phyloP scores from a whole-genome alignment of 106 monocot species.

The Ottelia alismoides region DNA sequence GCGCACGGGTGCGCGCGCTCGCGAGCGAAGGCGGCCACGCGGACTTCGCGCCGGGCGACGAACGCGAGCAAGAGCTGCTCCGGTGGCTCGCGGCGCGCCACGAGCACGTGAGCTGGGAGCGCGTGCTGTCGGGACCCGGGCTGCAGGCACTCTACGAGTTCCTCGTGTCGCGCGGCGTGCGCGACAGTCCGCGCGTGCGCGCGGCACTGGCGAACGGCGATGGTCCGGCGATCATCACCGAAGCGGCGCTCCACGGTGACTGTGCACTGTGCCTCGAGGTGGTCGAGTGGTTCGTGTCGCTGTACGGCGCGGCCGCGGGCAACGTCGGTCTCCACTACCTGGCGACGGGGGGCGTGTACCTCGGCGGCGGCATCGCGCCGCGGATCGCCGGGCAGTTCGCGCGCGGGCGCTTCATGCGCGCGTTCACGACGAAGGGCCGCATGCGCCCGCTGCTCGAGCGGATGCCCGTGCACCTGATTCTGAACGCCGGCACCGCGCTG shows the following conservation, averaged over 20 bases:
- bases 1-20: neutral
- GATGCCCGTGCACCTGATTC: neutral
- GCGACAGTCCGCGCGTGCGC: neutral
- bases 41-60: neutral
- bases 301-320: neutral
- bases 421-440: neutral
- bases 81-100: neutral
- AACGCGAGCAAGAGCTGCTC: neutral
- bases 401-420: neutral
- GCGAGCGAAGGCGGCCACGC: neutral
- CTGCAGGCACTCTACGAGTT: neutral
- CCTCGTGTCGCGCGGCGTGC: neutral
- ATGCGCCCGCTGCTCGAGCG: neutral
- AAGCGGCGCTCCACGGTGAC: neutral
- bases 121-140: neutral
- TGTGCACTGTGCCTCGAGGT: neutral
- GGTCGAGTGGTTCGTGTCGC: neutral
- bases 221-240: neutral
- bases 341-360: neutral
- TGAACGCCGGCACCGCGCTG: neutral
- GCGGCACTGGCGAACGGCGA: too few relatives aligned
- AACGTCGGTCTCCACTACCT: neutral
- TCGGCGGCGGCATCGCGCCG: neutral
- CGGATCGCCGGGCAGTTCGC: neutral
- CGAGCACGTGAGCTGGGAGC: neutral